Percentiles rank a stretch among this genome's conserved stretches.
Conservation (phyloP, 169 alveolate species). For the Plasmodium gallinaceum region DNA sequence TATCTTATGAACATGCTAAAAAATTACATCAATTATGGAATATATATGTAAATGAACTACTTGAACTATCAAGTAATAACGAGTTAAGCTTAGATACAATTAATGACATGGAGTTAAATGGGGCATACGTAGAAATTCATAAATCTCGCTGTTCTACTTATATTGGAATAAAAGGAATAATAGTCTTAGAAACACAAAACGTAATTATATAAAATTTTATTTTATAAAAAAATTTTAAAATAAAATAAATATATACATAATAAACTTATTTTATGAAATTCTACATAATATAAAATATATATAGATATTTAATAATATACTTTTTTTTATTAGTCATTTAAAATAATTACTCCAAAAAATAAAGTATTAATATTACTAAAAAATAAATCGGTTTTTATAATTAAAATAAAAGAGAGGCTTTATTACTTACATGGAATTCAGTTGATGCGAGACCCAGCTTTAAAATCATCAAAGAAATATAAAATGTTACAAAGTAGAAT, state of each 20-base stretch:
- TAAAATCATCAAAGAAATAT: constrained; percentile 62
- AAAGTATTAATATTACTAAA: constrained; percentile 46
- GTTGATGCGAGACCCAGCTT: constrained; percentile 72
- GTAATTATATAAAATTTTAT: constrained; percentile 20
- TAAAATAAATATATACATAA: not conserved
- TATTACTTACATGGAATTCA: constrained; percentile 71
- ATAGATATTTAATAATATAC: not conserved
- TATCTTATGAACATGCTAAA: constrained; percentile 65
- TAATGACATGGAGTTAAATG: constrained; percentile 73
- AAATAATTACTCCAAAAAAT: constrained; percentile 67
- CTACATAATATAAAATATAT: not conserved
- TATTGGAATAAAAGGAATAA: constrained; percentile 72
- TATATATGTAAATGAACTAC: constrained; percentile 59
- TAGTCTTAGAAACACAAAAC: constrained; percentile 66
- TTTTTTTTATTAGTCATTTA: constrained; percentile 40
- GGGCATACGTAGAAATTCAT: constrained; percentile 73
- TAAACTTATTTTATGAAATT: not conserved
- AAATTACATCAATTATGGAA: constrained; percentile 59
- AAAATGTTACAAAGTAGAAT: constrained; percentile 49
- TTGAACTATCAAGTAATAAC: constrained; percentile 13
- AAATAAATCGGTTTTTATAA: constrained; percentile 65
- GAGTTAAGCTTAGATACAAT: constrained; percentile 44
- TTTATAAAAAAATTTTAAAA: not conserved
- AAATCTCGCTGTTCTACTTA: constrained; percentile 70
- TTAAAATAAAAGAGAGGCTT: constrained; percentile 46